Evolutionary conservation across 1,284 basidiomycete species (phyloP), one percentile per base, ranked within the genome.

Genomic region (Sporisorium sorghi): DNA sequence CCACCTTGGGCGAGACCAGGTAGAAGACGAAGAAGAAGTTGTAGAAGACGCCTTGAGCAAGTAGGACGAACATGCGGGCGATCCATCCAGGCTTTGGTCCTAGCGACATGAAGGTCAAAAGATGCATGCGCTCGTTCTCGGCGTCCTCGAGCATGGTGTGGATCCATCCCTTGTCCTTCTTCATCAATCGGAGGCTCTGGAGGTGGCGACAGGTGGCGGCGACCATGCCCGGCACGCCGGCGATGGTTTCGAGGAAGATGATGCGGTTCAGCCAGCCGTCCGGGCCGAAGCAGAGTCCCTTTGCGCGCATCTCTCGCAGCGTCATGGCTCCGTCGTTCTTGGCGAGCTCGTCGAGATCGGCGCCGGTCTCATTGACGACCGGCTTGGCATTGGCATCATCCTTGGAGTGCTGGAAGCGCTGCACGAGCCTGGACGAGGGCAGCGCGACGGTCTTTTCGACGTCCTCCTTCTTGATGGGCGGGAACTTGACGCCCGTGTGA

Each of bases 181-280:
- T 73, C 71, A 81, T 74, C 9, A 81, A 50, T 0, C 80, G 54
- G 2, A 74, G 57, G 26, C 21, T 33, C 46, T 79, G 79, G 5
- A 78, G 87, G 86, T 96, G 93, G 35, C 94, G 89, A 44, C 93
- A 87, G 28, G 92, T 92, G 2, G 93, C 94, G 14, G 90, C 94
- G 1, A 94, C 93, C 93, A 96, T 95, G 2, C 94, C 94, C 12
- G 85, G 85, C 0, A 85, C 94, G 39, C 93, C 96, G 6, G 96
- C 96, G 54, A 97, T 90, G 55, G 89, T 91, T 86, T 76, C 78
- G 40, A 80, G 63, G 37, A 78, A 77, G 37, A 80, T 73, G 58
- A 79, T 78, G 6, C 77, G 67, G 28, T 71, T 76, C 30, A 80
- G 51, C 78, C 78, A 80, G 3, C 50, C 69, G 24, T 81, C 79